A percentile compares a stretch with the other conserved stretches of the same genome.
Conservation (phyloP, 805 yeast species). For the Barnettozyma salicaria region DNA sequence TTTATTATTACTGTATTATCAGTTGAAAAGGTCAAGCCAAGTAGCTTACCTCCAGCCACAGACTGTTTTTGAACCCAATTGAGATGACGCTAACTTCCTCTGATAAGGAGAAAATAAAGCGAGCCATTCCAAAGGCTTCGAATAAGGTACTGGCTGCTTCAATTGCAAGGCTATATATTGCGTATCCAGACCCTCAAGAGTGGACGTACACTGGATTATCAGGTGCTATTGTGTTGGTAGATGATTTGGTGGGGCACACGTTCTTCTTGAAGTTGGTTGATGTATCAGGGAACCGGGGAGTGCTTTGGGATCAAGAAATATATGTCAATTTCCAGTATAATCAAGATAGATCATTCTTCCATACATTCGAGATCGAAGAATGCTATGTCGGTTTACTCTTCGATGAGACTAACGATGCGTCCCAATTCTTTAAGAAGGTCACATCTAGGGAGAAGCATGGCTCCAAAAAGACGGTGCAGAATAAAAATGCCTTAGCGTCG, state of each 20-base stretch:
- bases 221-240: slow-evolving; percentile 84
- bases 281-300: slow-evolving; percentile 74
- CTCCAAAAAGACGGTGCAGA: slow-evolving; percentile 76
- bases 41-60: no score
- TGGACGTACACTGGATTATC: slow-evolving; percentile 88
- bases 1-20: no score
- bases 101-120: slow-evolving; percentile 85
- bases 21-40: no score
- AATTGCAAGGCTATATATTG: slow-evolving; percentile 82
- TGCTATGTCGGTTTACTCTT: slow-evolving; percentile 82
- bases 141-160: slow-evolving; percentile 88
- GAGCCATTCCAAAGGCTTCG: slow-evolving; percentile 82
- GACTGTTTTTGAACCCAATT: background rate
- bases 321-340: slow-evolving; percentile 83
- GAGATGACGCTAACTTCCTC: slow-evolving; percentile 34
- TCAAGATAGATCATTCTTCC: slow-evolving; percentile 94
- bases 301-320: slow-evolving; percentile 95
- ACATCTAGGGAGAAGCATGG: slow-evolving; percentile 73
- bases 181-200: slow-evolving; percentile 72
- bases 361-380: slow-evolving; percentile 88
- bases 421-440: slow-evolving; percentile 77
- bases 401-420: slow-evolving; percentile 84
- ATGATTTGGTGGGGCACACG: slow-evolving; percentile 91
- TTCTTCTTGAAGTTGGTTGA: slow-evolving; percentile 88
- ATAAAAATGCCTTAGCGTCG: slow-evolving; percentile 82